phyloP scores from a whole-genome alignment of 2,329 filamentous ascomycete species.

The Cercospora sp. region DNA sequence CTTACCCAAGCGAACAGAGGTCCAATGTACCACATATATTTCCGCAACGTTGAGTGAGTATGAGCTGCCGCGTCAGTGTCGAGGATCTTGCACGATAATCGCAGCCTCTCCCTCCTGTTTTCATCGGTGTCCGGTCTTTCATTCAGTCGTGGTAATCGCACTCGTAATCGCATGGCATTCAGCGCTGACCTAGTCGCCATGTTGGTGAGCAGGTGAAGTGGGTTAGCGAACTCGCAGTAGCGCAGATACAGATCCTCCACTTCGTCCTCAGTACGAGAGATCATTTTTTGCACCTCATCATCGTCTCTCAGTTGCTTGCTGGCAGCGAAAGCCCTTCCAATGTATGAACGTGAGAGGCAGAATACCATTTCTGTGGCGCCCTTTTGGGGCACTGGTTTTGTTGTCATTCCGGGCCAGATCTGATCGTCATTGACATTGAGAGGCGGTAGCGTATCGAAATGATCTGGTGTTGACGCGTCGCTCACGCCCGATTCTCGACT shows the following conservation, averaged over 20 bases:
- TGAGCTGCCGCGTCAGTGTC: constrained; percentile 46
- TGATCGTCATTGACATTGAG: constrained; percentile 42
- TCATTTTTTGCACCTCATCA: constrained; percentile 27
- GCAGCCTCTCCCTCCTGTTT: constrained; percentile 45
- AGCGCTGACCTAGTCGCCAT: constrained; percentile 49
- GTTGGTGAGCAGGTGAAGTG: constrained; percentile 48
- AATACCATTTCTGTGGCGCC: constrained; percentile 58
- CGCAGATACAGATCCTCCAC: constrained; percentile 48
- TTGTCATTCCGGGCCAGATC: constrained; percentile 47
- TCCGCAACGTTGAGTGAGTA: constrained; percentile 43
- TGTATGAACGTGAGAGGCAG: constrained; percentile 46
- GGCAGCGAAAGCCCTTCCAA: constrained; percentile 44
- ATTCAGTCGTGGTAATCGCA: constrained; percentile 48
- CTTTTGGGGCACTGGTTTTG: constrained; percentile 48
- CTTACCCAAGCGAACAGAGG: constrained; percentile 49
- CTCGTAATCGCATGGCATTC: constrained; percentile 47
- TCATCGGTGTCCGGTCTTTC: constrained; percentile 34
- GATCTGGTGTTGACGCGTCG: constrained; percentile 30
- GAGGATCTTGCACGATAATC: constrained; percentile 45
- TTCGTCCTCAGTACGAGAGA: constrained; percentile 45
- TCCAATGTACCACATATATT: constrained; percentile 56
- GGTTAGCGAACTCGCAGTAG: constrained; percentile 48
- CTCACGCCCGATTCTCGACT: constrained; percentile 37
- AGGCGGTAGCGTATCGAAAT: constrained; percentile 38
- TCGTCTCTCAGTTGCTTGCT: constrained; percentile 21